phyloP scores from a whole-genome alignment of 108 stramenopile species.

The Skeletonema marinoi region DNA sequence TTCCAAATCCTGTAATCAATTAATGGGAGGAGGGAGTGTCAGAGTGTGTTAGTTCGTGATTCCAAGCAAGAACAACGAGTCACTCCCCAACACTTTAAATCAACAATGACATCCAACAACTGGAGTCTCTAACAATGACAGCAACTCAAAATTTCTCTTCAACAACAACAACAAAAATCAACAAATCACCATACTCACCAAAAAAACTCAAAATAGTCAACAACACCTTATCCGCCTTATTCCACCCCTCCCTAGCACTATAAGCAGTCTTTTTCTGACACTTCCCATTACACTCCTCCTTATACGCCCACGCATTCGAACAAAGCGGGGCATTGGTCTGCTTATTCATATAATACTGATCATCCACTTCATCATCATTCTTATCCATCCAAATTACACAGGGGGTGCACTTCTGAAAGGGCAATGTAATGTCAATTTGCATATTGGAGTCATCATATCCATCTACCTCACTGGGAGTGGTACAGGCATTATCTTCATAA shows the following conservation, averaged over 20 bases:
- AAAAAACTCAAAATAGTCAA: constrained; percentile 70
- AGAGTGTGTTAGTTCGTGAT: not conserved
- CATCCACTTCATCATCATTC: constrained; percentile 80
- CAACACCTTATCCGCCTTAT: constrained; percentile 78
- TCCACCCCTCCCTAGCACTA: constrained; percentile 63
- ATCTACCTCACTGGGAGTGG: constrained; percentile 29
- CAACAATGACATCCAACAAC: no score
- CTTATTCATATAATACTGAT: constrained; percentile 77
- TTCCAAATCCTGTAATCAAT: constrained; percentile 43
- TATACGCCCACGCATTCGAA: constrained; percentile 71
- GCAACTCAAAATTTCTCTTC: no score
- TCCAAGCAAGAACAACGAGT: not conserved
- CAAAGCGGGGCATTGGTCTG: constrained; percentile 81
- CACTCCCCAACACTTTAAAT: no score
- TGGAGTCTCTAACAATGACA: no score
- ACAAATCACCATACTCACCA: constrained; percentile 35
- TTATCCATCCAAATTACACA: constrained; percentile 87
- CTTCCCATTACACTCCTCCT: constrained; percentile 49
- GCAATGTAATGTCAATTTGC: constrained; percentile 59
- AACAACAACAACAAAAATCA: no score
- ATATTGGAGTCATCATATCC: constrained; percentile 76
- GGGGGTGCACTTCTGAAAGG: constrained; percentile 72
- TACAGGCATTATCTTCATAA: constrained; percentile 76
- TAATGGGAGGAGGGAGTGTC: not conserved
- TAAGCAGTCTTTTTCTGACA: constrained; percentile 58